Conservation (phyloP, 2,329 filamentous ascomycete species). For the Pseudonectria buxi region DNA sequence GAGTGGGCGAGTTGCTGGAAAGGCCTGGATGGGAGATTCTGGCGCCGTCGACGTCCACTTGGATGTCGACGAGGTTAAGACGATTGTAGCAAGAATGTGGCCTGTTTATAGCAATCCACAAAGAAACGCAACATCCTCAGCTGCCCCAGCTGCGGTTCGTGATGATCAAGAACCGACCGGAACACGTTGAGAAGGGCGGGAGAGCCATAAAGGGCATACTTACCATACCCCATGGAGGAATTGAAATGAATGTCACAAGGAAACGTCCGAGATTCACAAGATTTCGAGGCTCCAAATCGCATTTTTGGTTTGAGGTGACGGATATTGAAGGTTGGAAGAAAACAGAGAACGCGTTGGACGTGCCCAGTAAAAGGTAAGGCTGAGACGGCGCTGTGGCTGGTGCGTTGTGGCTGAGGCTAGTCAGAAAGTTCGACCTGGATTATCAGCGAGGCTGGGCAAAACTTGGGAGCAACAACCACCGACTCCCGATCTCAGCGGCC, state of each 20-base stretch:
- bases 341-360: not conserved
- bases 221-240: no score
- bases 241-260: no score
- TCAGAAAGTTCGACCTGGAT: not conserved
- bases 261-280: no score
- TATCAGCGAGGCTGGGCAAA: conserved; percentile 22
- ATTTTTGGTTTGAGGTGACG: no score
- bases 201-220: no score
- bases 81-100: not conserved
- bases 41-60: not conserved
- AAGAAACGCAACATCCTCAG: not conserved
- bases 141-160: no score
- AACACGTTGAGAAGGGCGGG: no score
- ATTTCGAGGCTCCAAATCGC: no score
- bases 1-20: not conserved
- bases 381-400: conserved; percentile 11
- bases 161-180: no score
- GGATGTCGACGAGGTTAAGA: no score
- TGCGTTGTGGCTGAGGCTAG: conserved; percentile 6
- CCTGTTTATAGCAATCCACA: not conserved
- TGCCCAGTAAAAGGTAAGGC: not conserved
- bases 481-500: conserved; percentile 6
- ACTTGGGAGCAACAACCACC: conserved; percentile 15
- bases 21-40: not conserved
- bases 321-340: not conserved